Conservation (phyloP, 164 flowering plant species). For the Nelumbo lutea region DNA sequence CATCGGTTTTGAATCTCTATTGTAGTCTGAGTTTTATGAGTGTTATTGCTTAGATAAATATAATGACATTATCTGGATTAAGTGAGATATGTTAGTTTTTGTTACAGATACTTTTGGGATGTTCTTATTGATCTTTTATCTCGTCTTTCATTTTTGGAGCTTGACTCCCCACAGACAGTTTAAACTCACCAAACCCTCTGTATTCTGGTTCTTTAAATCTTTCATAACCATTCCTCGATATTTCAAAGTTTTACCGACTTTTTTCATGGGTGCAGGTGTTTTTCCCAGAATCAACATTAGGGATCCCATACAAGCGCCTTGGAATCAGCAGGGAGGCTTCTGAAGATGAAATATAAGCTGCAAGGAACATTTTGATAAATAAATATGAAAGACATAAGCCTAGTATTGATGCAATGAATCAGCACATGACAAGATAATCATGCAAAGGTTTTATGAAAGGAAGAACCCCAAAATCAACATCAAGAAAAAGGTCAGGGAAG, state of each 20-base stretch:
- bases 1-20: background rate
- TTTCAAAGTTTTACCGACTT: conserved; percentile 2
- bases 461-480: conserved; percentile 79
- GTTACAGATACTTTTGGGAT: background rate
- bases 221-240: background rate
- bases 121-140: background rate
- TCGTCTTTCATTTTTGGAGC: background rate
- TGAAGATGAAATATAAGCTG: conserved; percentile 92
- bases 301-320: conserved; percentile 90
- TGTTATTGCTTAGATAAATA: background rate
- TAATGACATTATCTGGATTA: no score
- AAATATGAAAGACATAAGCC: conserved; percentile 82
- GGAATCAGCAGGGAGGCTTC: conserved; percentile 92
- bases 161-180: background rate
- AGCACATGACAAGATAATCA: conserved; percentile 94
- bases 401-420: conserved; percentile 92
- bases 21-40: background rate
- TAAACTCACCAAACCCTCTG: background rate
- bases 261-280: conserved; percentile 35
- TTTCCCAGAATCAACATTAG: conserved; percentile 75
- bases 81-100: no score
- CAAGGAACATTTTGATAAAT: conserved; percentile 79
- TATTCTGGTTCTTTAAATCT: background rate
- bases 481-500: conserved; percentile 77
- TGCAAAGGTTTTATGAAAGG: conserved; percentile 87